These are phyloP conservation scores for Clarkia xantiana DNA, from an alignment of 345 rosid species.

Conservation along the genomic window DNA sequence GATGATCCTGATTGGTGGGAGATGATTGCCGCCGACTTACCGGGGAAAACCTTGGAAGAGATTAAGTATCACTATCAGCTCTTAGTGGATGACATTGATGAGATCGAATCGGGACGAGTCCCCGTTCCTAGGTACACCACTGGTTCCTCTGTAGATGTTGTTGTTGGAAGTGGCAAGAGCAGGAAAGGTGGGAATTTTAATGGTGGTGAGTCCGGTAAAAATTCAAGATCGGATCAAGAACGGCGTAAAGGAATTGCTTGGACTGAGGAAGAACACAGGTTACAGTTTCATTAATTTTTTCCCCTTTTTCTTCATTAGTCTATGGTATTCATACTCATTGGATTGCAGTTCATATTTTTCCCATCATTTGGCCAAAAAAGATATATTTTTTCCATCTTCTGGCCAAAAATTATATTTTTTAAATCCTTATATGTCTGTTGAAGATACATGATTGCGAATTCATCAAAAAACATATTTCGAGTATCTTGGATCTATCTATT, in stretches of 20 bases:
- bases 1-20: slow-evolving; percentile 48
- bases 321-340: background rate
- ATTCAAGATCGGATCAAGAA: slow-evolving; percentile 76
- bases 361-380: no score
- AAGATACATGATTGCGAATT: background rate
- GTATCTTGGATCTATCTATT: no score
- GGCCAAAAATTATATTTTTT: no score
- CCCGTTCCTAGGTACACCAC: slow-evolving; percentile 65
- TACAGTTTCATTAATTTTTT: slow-evolving; percentile 8
- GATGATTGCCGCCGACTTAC: slow-evolving; percentile 73
- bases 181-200: slow-evolving; percentile 40
- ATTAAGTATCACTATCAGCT: slow-evolving; percentile 63
- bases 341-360: no score
- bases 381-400: no score
- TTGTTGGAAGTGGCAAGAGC: slow-evolving; percentile 51
- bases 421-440: no score
- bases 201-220: slow-evolving; percentile 44
- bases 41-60: slow-evolving; percentile 72
- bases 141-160: slow-evolving; percentile 23
- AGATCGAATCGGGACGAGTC: slow-evolving; percentile 77
- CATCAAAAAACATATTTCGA: no score
- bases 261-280: slow-evolving; percentile 98
- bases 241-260: slow-evolving; percentile 94
- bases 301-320: background rate
- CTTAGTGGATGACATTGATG: slow-evolving; percentile 60